These are phyloP conservation scores for Globisporangium recalcitrans DNA, from an alignment of 352 stramenopile species.

Conservation along the genomic window DNA sequence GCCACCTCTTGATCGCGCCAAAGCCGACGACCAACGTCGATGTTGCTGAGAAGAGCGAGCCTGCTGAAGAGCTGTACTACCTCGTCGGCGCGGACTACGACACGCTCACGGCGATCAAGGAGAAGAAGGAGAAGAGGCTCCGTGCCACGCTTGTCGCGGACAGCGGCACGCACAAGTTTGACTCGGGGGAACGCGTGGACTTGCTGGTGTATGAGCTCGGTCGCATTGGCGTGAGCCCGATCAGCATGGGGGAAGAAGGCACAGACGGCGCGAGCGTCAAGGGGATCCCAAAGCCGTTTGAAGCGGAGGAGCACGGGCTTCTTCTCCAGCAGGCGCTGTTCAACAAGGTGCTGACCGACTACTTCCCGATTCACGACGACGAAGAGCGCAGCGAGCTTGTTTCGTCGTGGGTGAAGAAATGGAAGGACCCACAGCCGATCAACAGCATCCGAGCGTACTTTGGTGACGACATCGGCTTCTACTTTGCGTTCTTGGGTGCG, in stretches of 20 bases:
- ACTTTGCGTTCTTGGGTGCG: constrained; percentile 97
- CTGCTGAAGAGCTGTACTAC: constrained; percentile 32
- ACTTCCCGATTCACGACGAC: constrained; percentile 76
- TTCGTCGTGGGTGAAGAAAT: constrained; percentile 73
- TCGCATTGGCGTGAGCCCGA: constrained; percentile 39
- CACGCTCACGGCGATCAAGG: constrained; percentile 54
- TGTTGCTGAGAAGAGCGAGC: constrained; percentile 21
- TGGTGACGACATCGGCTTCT: constrained; percentile 92
- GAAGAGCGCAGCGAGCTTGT: constrained; percentile 58
- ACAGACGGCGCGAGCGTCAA: constrained; percentile 3
- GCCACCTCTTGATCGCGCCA: constrained; percentile 40
- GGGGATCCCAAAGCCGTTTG: constrained; percentile 47
- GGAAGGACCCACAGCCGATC: constrained; percentile 49
- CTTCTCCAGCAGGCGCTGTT: constrained; percentile 69
- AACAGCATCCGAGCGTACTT: constrained; percentile 71
- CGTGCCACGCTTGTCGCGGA: constrained; percentile 42
- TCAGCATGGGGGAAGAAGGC: constrained; percentile 3
- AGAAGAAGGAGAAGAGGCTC: constrained; percentile 44
- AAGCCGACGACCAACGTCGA: constrained; percentile 33
- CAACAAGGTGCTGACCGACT: constrained; percentile 54
- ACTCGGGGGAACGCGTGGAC: constrained; percentile 71
- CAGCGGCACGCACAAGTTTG: constrained; percentile 37
- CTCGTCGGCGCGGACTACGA: constrained; percentile 46
- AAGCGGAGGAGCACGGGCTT: constrained; percentile 58
- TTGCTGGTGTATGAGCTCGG: constrained; percentile 68